Base-by-base conservation (phyloP, 805 yeast species). In the Yarrowia sp. region DNA sequence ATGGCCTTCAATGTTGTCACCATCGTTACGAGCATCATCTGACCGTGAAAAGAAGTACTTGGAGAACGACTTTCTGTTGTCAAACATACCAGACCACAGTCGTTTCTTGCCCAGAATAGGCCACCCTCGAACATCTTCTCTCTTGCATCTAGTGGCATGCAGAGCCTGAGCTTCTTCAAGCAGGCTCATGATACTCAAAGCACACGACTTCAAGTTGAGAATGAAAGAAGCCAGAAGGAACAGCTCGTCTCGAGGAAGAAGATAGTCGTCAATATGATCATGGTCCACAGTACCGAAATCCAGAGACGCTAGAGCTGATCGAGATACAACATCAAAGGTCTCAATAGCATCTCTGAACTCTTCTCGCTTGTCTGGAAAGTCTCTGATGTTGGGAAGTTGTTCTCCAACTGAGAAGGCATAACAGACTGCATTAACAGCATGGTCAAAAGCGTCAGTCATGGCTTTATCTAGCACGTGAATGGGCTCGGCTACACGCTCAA, bases 141-240 rank as follows among this genome's bases (percentile, higher is more conserved):
- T 33, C 13, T 58, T 43, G 9, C 32, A 42, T 2, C 64, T 41
- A 5, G 51, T 44, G 2, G 39, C 42, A 14, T 58, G 43, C 18
- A 58, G 35, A 5, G 10, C 22, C 11, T 43, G 51, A 22, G 64
- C 64, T 9, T 58, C 64, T 1, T 43, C 51, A 2, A 58, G 51
- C 33, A 58, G 13, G 9, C 18, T 10, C 51, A 58, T 22, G 41
- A 44, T 9, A 33, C 51, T 58, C 13, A 43, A 7, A 1, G 64
- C 64, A 18, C 50, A 47, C 2, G 64, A 43, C 51, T 58, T 58
- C 33, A 80, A 73, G 68, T 83, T 83, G 73, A 82, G 76, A 28
- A 83, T 65, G 69, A 82, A 83, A 0, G 84, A 81, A 0, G 85
- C 81, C 3, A 83, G 65, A 14, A 83, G 68, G 67, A 83, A 83